These are phyloP conservation scores for Sordaria brevicollis DNA, from an alignment of 495 filamentous ascomycete genomes.

Conservation along the genomic window DNA sequence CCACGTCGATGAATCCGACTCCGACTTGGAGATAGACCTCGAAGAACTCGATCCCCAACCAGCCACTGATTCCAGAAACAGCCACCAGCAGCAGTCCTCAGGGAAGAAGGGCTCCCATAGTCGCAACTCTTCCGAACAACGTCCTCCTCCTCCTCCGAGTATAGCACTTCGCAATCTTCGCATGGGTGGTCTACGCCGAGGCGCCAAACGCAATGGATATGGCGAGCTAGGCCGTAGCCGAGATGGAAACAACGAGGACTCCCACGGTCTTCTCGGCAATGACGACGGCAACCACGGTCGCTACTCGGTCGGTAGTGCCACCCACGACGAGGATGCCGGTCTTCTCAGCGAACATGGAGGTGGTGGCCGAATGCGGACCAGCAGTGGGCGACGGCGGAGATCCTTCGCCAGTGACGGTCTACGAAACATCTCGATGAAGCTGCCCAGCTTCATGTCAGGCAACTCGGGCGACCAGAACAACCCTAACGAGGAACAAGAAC, in stretches of 20 bases:
- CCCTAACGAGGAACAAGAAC: conserved; percentile 23
- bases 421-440: conserved; percentile 28
- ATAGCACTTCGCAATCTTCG: conserved; percentile 66
- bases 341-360: conserved; percentile 40
- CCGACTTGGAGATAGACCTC: conserved; percentile 61
- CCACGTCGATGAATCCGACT: conserved; percentile 44
- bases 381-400: conserved; percentile 17
- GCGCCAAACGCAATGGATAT: conserved; percentile 43
- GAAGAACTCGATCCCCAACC: conserved; percentile 59
- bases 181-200: conserved; percentile 43
- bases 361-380: conserved; percentile 9
- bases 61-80: conserved; percentile 9
- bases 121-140: conserved; percentile 28
- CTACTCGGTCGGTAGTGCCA: conserved; percentile 41
- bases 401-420: conserved; percentile 24
- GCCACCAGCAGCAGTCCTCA: conserved; percentile 6
- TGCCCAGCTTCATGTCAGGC: conserved; percentile 44
- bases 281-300: conserved; percentile 38
- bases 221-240: conserved; percentile 49
- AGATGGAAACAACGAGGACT: conserved; percentile 44
- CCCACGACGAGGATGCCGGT: conserved; percentile 54
- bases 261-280: conserved; percentile 45
- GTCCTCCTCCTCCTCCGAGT: conserved; percentile 30
- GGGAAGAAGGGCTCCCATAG: conserved; percentile 28
- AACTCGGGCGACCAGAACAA: conserved; percentile 18